phyloP scores from a whole-genome alignment of 257 asterid species.

The Solanum chmielewskii region DNA sequence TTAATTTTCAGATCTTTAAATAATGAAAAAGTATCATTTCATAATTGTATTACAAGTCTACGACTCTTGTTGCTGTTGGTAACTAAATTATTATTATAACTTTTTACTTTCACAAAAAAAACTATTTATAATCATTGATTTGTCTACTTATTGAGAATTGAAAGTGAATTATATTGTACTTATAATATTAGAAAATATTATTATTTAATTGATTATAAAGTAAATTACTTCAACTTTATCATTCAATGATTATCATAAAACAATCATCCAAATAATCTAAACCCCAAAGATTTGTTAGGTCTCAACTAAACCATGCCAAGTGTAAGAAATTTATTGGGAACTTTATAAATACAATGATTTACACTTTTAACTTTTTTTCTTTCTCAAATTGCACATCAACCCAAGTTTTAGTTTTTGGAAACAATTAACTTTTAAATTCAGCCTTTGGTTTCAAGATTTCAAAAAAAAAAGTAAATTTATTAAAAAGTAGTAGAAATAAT shows the following conservation, averaged over 20 bases:
- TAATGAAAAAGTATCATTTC: too few species aligned
- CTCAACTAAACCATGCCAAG: background rate
- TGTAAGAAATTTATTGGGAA: background rate
- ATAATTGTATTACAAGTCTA: too few species aligned
- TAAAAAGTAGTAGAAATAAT: background rate
- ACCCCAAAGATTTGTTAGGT: background rate
- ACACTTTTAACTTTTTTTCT: background rate
- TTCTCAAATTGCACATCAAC: background rate
- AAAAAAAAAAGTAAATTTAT: background rate
- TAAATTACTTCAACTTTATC: background rate
- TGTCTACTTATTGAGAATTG: too few species aligned
- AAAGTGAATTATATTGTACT: background rate
- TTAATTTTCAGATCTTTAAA: too few species aligned
- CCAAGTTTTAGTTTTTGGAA: background rate
- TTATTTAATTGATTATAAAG: background rate
- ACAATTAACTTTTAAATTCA: background rate
- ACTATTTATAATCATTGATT: background rate
- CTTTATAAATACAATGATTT: background rate
- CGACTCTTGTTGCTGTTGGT: too few species aligned
- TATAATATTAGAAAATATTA: too few species aligned
- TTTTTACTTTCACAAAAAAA: background rate
- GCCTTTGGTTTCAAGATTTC: constrained; percentile 3
- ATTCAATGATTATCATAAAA: background rate
- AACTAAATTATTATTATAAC: too few species aligned
- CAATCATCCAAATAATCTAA: background rate